Base-by-base conservation (phyloP, 352 stramenopile species). In the Pythium phragmiticola region DNA sequence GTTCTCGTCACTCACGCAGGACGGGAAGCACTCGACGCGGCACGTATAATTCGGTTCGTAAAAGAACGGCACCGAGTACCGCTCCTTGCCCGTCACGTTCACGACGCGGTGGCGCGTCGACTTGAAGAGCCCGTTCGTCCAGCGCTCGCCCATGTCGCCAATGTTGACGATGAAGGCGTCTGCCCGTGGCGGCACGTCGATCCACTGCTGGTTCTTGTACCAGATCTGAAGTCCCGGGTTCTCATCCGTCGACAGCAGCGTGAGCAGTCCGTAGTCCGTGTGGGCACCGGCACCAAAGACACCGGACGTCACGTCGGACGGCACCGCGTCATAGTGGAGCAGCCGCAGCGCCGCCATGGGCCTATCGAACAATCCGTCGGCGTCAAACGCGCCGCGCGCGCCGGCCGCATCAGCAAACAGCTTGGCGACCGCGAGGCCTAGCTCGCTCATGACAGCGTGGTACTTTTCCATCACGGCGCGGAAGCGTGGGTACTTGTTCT, bases 331-430 rank as follows among this genome's bases (percentile, higher is more conserved):
- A 53, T 95, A 95, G 47, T 85, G 86, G 39, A 95, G 70, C 55
- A 95, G 61, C n/a, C 86, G 76, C 55, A 95, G 65, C 39, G 84
- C 83, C 11, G 84, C 78, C 84, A 94, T 91, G n/a, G 83, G 79
- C 69, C 80, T 84, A 68, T 90, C 82, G 52, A 90, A 90, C 69
- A 88, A 68, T 5, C 82, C 82, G 0, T 68, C 63, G 0, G 1
- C 70, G 43, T 84, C 77, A 53, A 89, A 90, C 4, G 68, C 63
- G 13, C 75, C 79, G 8, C 69, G 68, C 12, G 75, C 69, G 4
- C 82, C 82, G 9, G 80, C 80, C 3, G 79, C 82, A 46, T 82
- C 58, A 0, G 82, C 82, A 56, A 90, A 88, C 14, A 89, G 54
- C 58, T 76, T 69, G 33, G 80, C 82, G 39, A 90, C 76, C 7